Evolutionary conservation across 257 asterid genomes (phyloP), one percentile per base, ranked within the genome.

Genomic region (Ajuga chamaepitys): DNA sequence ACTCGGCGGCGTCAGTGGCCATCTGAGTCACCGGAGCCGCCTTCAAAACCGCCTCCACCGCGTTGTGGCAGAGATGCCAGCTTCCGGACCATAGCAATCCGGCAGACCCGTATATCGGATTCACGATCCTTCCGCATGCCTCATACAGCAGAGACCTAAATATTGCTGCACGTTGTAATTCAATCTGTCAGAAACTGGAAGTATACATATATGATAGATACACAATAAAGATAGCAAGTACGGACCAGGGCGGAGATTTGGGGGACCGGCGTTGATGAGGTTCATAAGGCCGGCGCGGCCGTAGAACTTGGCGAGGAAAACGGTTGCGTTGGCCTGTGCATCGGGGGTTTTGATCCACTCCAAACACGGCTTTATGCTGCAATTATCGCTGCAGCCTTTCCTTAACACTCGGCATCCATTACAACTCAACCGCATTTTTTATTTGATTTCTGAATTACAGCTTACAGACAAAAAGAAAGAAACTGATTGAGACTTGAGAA

Each of bases 281-380:
- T 88, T 85, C 77, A 91, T 62, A 7, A 91, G 88, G 6, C 97
- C 96, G 10, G 96, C 96, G 17, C 96, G 95, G 76, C 97, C 97
- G 73, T 88, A 91, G 67, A 88, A 91, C 64, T 91, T 91, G 24
- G 96, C 94, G 2, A 91, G 81, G 78, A 88, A 91, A 51, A 91
- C 88, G 58, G 96, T 88, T 67, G 97, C 97, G 74, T 81, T 75
- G 56, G 95, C 95, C 61, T 91, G 97, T 1, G 96, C 78, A 0
- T 81, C 83, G 0, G 97, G 80, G 71, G 16, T 56, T 61, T 77
- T 78, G 60, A 88, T 88, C 96, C 96, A 88, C 3, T 88, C 88
- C 68, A 91, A 78, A 68, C 97, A 88, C 2, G 93, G 94, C 68
- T 82, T 71, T 25, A 91, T 84, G 70, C 80, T 84, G 66, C 97